Evolutionary conservation across 2,329 filamentous ascomycete genomes (phyloP), one percentile per base, ranked within the genome.

Genomic region (Neonectria ditissima): DNA sequence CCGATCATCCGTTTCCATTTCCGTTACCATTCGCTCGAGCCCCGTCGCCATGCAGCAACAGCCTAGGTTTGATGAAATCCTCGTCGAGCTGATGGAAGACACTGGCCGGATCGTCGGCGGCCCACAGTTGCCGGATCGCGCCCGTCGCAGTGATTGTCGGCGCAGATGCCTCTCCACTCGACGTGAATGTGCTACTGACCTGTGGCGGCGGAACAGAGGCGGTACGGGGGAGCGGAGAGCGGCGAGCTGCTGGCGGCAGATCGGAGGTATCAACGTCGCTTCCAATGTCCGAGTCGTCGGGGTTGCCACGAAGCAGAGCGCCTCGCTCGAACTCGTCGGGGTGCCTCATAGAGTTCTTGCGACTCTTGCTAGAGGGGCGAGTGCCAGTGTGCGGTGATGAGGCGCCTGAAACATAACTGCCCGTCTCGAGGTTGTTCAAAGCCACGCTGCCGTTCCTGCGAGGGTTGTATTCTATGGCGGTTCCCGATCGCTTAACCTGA

Each of bases 11-110:
- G 47, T 72, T 71, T 3, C 73, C 68, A 45, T 72, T 71, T 2
- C 73, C 71, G 16, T 67, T 70, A 6, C 76, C 75, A n/a, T 74
- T 69, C 3, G 69, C 65, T 26, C 70, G 68, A 5, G 69, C 61
- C 9, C 64, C 64, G 24, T 84, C 84, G 48, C 91, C 91, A 79
- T 97, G 94, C 20, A 98, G 85, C 68, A 98, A 79, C 59, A 98
- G 80, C 75, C 91, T 92, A 18, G 95, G 95, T 83, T 98, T 98
- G 79, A 98, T 94, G 77, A 94, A 97, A 65, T 94, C 93, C 79
- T 99, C 96, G 77, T 99, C 96, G 64, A 99, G 82, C 80, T 97
- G 94, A 70, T 90, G 90, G 79, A 99, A 97, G 80, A 97, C 88
- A 48, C 92, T 93, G 10, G 92, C 92, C 47, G 97, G 94, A 77